A percentile compares a stretch with the other conserved stretches of the same genome.
These are phyloP conservation scores for Ananas comosus DNA, from an alignment of 176 grass and related monocot species.

Conservation along the genomic window DNA sequence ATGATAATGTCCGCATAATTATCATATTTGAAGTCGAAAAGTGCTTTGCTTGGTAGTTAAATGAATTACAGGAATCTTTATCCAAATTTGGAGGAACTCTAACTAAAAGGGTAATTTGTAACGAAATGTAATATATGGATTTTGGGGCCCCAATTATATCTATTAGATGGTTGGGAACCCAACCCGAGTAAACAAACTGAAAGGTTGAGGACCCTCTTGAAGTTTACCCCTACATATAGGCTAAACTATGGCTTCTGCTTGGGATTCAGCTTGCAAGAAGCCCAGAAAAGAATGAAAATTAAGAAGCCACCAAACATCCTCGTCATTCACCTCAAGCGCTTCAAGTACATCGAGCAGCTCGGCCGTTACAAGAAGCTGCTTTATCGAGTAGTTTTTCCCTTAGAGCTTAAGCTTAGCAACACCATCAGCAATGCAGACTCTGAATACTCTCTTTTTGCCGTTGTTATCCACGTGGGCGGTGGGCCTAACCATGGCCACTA, in stretches of 20 bases:
- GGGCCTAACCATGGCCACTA: constrained; percentile 12
- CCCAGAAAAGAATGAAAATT: constrained; percentile 97
- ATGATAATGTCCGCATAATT: no score
- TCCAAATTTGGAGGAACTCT: no score
- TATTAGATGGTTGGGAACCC: no score
- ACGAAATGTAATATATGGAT: no score
- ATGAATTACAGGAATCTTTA: no score
- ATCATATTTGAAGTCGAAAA: no score
- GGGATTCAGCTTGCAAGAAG: constrained; percentile 84
- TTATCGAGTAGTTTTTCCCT: constrained; percentile 92
- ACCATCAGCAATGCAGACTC: constrained; percentile 4
- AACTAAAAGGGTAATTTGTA: no score
- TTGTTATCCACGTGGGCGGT: constrained; percentile 14
- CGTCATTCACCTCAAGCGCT: constrained; percentile 91
- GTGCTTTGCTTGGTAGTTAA: no score
- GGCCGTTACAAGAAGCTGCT: constrained; percentile 91
- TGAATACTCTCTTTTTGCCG: constrained; percentile 11
- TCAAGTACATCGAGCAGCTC: constrained; percentile 93
- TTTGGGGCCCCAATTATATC: no score
- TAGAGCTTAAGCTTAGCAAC: constrained; percentile 53
- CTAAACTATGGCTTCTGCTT: constrained; percentile 21
- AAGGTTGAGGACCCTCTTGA: neutral
- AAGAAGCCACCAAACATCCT: constrained; percentile 91
- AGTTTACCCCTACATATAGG: constrained; percentile 14
- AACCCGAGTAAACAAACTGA: no score